Percentiles rank a stretch among this genome's conserved stretches.
phyloP scores from a whole-genome alignment of 805 yeast species.

The Danielia oregonensis region DNA sequence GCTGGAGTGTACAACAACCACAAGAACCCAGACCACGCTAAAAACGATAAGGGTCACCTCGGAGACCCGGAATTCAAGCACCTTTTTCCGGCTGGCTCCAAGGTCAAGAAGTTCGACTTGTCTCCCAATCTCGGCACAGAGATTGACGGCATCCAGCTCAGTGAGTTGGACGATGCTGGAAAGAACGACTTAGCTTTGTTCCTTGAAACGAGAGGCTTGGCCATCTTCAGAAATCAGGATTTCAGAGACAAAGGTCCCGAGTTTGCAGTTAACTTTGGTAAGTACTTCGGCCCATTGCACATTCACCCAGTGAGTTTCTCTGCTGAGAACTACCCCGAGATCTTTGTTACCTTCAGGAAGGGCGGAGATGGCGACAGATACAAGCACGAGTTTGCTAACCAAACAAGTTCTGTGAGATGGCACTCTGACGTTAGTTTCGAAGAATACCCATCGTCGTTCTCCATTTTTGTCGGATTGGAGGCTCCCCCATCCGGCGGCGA shows the following conservation, averaged over 20 bases:
- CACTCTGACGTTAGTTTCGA: slow-evolving; percentile 26
- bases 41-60: slow-evolving; percentile 24
- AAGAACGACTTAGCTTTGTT: slow-evolving; percentile 25
- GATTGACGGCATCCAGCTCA: slow-evolving; percentile 22
- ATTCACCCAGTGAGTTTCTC: slow-evolving; percentile 22
- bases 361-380: slow-evolving; percentile 19
- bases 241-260: slow-evolving; percentile 23
- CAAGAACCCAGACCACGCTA: slow-evolving; percentile 18
- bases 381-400: slow-evolving; percentile 12
- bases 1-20: slow-evolving; percentile 18
- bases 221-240: slow-evolving; percentile 24
- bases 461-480: slow-evolving; percentile 23
- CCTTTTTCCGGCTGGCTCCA: slow-evolving; percentile 15
- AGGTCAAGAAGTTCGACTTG: slow-evolving; percentile 15
- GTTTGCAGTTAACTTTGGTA: slow-evolving; percentile 19
- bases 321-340: slow-evolving; percentile 21
- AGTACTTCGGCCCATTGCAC: slow-evolving; percentile 26
- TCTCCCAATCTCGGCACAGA: slow-evolving; percentile 27
- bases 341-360: slow-evolving; percentile 21
- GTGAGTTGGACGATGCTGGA: slow-evolving; percentile 23
- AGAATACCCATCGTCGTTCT: slow-evolving; percentile 22
- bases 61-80: slow-evolving; percentile 20
- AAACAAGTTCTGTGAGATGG: slow-evolving; percentile 14
- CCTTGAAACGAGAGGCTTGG: slow-evolving; percentile 24
- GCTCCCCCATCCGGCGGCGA: slow-evolving; percentile 27